Evolutionary conservation across 331 rosid genomes (phyloP).

Genomic region (Cydonia oblonga): DNA sequence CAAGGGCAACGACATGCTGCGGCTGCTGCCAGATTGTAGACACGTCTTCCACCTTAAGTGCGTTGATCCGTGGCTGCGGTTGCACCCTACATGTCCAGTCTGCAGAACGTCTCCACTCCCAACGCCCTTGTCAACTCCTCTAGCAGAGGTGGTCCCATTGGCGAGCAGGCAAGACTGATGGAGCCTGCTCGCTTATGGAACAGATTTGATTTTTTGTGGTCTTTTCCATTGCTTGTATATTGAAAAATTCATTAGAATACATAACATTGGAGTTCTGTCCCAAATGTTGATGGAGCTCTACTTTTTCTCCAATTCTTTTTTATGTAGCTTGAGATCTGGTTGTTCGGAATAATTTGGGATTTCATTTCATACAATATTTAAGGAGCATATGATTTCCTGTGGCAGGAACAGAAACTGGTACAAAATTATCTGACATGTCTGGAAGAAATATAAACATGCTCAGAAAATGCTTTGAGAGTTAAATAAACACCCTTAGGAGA

Average conservation of each 20-base stretch:
- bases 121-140: slow-evolving; percentile 81
- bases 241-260: not conserved
- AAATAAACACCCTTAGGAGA: too few species aligned
- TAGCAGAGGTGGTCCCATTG: slow-evolving; percentile 83
- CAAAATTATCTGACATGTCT: not conserved
- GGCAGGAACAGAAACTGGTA: not conserved
- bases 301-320: not conserved
- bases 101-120: slow-evolving; percentile 91
- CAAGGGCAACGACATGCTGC: slow-evolving; percentile 37
- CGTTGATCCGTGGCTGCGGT: slow-evolving; percentile 73
- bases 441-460: too few species aligned
- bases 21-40: slow-evolving; percentile 69
- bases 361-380: not conserved
- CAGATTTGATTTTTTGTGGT: not conserved
- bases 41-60: slow-evolving; percentile 71
- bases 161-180: slow-evolving; percentile 44
- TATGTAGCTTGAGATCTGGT: not conserved
- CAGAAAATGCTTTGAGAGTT: too few species aligned
- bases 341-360: not conserved
- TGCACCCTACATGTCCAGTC: slow-evolving; percentile 77
- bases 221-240: not conserved
- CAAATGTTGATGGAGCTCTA: not conserved
- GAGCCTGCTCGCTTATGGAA: not conserved
- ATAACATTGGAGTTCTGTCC: not conserved
- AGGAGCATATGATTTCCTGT: not conserved